phyloP scores from a whole-genome alignment of 2,329 filamentous ascomycete species.

The Kalaharituber pfeilii region DNA sequence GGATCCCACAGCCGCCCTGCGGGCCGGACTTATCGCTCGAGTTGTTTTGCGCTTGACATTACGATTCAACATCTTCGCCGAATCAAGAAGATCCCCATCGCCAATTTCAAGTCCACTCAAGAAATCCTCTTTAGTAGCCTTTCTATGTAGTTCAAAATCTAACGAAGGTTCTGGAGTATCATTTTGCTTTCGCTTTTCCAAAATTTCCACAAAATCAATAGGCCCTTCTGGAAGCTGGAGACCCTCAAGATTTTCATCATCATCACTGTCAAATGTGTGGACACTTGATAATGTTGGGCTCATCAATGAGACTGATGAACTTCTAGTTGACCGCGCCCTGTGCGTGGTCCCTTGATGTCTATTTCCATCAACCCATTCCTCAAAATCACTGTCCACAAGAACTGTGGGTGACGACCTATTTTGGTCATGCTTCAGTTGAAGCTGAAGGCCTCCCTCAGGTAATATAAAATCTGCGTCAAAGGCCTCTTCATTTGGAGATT shows the following conservation, averaged over 20 bases:
- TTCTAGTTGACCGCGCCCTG: constrained; percentile 62
- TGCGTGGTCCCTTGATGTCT: constrained; percentile 70
- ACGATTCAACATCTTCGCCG: constrained; percentile 66
- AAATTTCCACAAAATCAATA: constrained; percentile 46
- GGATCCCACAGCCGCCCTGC: constrained; percentile 65
- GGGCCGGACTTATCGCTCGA: constrained; percentile 49
- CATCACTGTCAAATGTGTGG: constrained; percentile 78
- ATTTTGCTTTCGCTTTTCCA: constrained; percentile 24
- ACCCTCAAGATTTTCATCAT: constrained; percentile 57
- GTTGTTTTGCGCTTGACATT: constrained; percentile 76
- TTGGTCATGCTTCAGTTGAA: constrained; percentile 45
- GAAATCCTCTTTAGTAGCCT: constrained; percentile 54
- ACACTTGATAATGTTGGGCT: constrained; percentile 88
- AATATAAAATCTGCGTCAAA: constrained; percentile 59
- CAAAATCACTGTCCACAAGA: constrained; percentile 53
- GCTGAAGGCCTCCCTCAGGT: constrained; percentile 42
- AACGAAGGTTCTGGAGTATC: neutral
- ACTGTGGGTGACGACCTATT: constrained; percentile 44
- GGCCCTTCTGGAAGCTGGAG: constrained; percentile 68
- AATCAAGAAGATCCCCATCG: constrained; percentile 63
- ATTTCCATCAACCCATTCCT: constrained; percentile 78
- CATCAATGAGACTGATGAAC: constrained; percentile 54
- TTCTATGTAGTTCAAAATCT: constrained; percentile 19
- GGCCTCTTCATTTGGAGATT: constrained; percentile 34
- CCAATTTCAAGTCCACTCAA: constrained; percentile 75